Percentiles rank a stretch among this genome's conserved stretches.
phyloP scores from a whole-genome alignment of 768 basidiomycete species.

The Lactarius akahatsu region DNA sequence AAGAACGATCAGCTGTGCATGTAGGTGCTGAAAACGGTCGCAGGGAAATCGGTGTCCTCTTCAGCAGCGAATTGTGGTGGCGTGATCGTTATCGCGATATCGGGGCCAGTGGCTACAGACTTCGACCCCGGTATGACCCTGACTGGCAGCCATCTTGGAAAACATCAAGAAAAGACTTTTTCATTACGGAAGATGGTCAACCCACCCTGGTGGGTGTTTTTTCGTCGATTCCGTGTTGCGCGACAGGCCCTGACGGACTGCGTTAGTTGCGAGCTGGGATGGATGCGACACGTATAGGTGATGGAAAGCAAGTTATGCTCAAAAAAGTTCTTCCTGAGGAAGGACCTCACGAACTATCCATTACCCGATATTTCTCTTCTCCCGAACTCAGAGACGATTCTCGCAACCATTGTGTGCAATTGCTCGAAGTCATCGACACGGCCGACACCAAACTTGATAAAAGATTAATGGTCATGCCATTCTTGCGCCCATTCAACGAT shows the following conservation, averaged over 20 bases:
- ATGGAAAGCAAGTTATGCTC: conserved; percentile 27
- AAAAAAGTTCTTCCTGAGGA: conserved; percentile 27
- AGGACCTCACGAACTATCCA: conserved; percentile 21
- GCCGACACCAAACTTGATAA: conserved; percentile 3
- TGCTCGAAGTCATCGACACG: conserved; percentile 23
- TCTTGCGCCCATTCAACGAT: conserved; percentile 25
- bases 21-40: too few relatives aligned
- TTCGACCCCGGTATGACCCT: conserved; percentile 17
- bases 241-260: not conserved
- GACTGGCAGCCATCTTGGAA: conserved; percentile 20
- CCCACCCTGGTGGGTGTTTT: conserved; percentile 9
- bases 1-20: not conserved
- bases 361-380: conserved; percentile 14
- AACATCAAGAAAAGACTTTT: conserved; percentile 10
- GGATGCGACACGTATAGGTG: conserved; percentile 26
- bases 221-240: not conserved
- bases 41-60: conserved; percentile 12
- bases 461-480: conserved; percentile 28
- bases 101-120: conserved; percentile 18
- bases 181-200: conserved; percentile 15
- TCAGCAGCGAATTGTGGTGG: conserved; percentile 22
- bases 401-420: conserved; percentile 27
- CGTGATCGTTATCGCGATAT: conserved; percentile 17
- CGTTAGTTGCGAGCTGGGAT: conserved; percentile 19
- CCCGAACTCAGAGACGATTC: conserved; percentile 12